Evolutionary conservation across 441 rosid genomes (phyloP).

Genomic region (Euphorbia schlechtendalii): DNA sequence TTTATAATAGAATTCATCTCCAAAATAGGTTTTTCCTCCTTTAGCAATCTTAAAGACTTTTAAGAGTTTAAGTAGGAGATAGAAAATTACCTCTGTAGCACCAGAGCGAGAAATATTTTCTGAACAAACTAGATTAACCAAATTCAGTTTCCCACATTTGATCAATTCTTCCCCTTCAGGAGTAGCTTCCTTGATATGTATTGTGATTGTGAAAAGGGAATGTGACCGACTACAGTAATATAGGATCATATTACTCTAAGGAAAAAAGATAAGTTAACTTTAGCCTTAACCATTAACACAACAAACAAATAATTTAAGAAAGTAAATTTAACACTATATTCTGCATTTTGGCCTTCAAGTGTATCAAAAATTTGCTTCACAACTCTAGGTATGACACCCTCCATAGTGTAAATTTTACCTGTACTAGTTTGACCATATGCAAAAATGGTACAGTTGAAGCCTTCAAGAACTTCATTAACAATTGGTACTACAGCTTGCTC

Average conservation of each 20-base stretch:
- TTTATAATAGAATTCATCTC: conserved; percentile 14
- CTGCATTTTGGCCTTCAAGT: conserved; percentile 96
- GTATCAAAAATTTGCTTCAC: conserved; percentile 93
- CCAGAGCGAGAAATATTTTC: no score
- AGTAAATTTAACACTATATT: conserved; percentile 94
- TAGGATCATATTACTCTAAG: conserved; percentile 2
- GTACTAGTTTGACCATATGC: conserved; percentile 99
- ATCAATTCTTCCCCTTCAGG: conserved; percentile 98
- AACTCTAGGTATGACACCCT: conserved; percentile 96
- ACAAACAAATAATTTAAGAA: conserved; percentile 47
- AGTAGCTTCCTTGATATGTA: conserved; percentile 91
- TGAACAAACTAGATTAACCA: conserved; percentile 96
- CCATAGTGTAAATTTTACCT: conserved; percentile 95
- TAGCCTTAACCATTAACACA: conserved; percentile 12
- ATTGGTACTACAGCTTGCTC: conserved; percentile 92
- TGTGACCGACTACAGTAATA: conserved; percentile 80
- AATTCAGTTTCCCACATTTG: conserved; percentile 90
- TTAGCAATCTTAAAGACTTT: background rate
- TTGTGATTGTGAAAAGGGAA: conserved; percentile 88
- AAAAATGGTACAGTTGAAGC: conserved; percentile 94
- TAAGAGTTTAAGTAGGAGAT: background rate
- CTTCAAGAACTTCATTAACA: conserved; percentile 92
- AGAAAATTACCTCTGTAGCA: conserved; percentile 73
- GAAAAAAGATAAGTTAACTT: conserved; percentile 3
- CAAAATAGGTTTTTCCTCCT: background rate